A percentile compares a stretch with the other conserved stretches of the same genome.
These are phyloP conservation scores for Mycena latifolia DNA, from an alignment of 768 basidiomycete species.

Conservation along the genomic window DNA sequence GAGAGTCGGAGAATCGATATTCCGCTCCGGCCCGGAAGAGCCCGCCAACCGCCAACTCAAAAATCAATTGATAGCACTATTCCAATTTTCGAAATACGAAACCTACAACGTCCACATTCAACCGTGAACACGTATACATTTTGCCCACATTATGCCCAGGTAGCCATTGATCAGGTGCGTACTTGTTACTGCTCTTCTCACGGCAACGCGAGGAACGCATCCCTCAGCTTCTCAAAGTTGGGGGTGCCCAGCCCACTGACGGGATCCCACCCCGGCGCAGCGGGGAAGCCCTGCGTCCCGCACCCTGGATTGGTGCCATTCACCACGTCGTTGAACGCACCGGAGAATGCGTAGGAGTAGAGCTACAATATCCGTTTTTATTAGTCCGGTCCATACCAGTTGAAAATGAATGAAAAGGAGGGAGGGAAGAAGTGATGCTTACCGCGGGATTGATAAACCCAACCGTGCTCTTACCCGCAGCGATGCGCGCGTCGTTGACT, in stretches of 20 bases:
- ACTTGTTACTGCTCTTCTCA: too few species aligned
- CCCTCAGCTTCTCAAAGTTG: conserved; percentile 22
- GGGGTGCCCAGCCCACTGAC: conserved; percentile 27
- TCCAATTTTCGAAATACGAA: too few species aligned
- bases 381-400: conserved; percentile 3
- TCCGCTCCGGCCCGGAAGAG: too few species aligned
- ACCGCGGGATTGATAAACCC: conserved; percentile 56
- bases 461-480: conserved; percentile 43
- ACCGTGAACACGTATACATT: too few species aligned
- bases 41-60: too few species aligned
- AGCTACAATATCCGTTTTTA: conserved; percentile 18
- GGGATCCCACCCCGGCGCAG: conserved; percentile 28
- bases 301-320: conserved; percentile 22
- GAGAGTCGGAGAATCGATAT: too few species aligned
- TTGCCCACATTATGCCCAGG: too few species aligned
- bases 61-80: too few species aligned
- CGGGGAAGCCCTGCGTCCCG: conserved; percentile 18
- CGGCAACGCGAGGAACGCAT: conserved; percentile 23
- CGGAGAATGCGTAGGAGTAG: conserved; percentile 15
- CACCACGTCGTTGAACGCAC: conserved; percentile 20
- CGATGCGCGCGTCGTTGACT: conserved; percentile 57
- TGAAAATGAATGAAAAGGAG: conserved; percentile 1
- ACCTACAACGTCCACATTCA: too few species aligned
- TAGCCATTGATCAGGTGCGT: too few species aligned
- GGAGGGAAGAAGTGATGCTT: too few species aligned